Conservation (phyloP, 2,329 filamentous ascomycete species). For the Alternaria dauci region DNA sequence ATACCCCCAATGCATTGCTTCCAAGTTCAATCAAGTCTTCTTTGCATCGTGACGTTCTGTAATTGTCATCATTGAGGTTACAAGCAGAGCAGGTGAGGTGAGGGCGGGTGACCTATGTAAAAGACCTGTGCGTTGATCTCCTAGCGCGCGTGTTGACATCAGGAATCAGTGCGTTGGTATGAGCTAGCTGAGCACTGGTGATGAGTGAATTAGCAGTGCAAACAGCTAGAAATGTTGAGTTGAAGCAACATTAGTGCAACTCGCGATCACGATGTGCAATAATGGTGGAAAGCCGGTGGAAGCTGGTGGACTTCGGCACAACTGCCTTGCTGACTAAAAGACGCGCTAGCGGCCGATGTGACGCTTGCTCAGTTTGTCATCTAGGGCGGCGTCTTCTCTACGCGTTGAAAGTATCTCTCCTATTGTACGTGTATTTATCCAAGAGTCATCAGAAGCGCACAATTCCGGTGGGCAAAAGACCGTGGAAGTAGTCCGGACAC, state of each 20-base stretch:
- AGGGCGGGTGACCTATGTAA: not conserved
- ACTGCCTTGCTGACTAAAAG: slow-evolving; percentile 11
- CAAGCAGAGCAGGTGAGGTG: not conserved
- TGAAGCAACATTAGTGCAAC: not conserved
- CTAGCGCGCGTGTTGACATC: not conserved
- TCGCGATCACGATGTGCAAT: not conserved
- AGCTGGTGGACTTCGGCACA: not conserved
- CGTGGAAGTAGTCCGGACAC: not conserved
- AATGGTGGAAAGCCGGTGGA: not conserved
- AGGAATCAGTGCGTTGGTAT: not conserved
- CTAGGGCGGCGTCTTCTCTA: not conserved
- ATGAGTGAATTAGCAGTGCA: not conserved
- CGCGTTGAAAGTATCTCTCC: not conserved
- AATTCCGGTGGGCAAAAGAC: not conserved
- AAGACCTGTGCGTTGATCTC: not conserved
- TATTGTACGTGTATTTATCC: not conserved
- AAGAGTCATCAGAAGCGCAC: not conserved
- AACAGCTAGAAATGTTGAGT: not conserved
- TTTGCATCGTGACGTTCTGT: not conserved
- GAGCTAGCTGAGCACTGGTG: not conserved
- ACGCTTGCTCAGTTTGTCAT: not conserved
- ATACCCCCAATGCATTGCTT: slow-evolving; percentile 30
- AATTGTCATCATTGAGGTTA: not conserved
- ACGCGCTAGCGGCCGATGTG: not conserved
- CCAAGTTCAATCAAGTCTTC: not conserved